A percentile compares a stretch with the other conserved stretches of the same genome.
Conservation (phyloP, 192 early-diverging fungal species). For the Podila epigama region DNA sequence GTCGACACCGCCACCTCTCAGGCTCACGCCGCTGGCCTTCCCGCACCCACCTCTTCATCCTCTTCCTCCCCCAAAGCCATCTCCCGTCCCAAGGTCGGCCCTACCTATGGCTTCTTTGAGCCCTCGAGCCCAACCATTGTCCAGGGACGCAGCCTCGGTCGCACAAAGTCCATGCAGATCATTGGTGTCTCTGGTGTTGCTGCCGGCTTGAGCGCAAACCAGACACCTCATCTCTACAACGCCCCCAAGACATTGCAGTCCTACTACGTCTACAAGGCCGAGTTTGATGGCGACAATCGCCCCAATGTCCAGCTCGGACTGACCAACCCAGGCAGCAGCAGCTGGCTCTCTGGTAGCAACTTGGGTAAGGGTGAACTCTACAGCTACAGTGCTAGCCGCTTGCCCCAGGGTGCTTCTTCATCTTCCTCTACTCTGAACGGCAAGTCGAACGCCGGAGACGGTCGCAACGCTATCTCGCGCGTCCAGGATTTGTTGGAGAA, state of each 20-base stretch:
- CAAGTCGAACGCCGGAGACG: not conserved
- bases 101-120: conserved; percentile 48
- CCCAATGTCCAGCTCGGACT: conserved; percentile 50
- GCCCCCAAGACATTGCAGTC: conserved; percentile 53
- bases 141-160: conserved; percentile 71
- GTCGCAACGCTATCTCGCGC: conserved; percentile 27
- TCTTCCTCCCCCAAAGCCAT: conserved; percentile 19
- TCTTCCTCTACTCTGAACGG: not conserved
- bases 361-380: not conserved
- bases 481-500: conserved; percentile 26
- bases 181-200: conserved; percentile 74
- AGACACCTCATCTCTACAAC: conserved; percentile 45
- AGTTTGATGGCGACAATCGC: conserved; percentile 55
- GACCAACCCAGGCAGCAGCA: conserved; percentile 3
- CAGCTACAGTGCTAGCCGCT: conserved; percentile 9
- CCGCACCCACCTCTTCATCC: conserved; percentile 53
- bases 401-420: conserved; percentile 10
- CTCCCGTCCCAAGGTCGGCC: conserved; percentile 42
- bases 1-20: conserved; percentile 35
- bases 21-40: conserved; percentile 38
- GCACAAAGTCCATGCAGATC: conserved; percentile 38
- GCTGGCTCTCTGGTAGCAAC: conserved; percentile 12
- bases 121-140: conserved; percentile 52
- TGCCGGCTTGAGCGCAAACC: conserved; percentile 53
- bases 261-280: conserved; percentile 72